A percentile compares a stretch with the other conserved stretches of the same genome.
phyloP scores from a whole-genome alignment of 306 rosid genomes.

The Luffa acutangula region DNA sequence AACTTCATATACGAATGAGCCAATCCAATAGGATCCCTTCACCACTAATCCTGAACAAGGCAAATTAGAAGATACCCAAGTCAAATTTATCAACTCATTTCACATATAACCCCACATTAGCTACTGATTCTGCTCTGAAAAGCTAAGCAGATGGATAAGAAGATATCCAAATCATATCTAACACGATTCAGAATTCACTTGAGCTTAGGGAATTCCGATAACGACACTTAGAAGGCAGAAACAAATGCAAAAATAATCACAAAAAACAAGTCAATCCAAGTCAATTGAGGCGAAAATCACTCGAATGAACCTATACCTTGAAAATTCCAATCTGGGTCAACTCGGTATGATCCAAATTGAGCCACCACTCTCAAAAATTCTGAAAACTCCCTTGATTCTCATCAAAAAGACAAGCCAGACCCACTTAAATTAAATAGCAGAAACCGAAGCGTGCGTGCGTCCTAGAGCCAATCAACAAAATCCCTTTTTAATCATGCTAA shows the following conservation, averaged over 20 bases:
- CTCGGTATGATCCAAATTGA: background rate
- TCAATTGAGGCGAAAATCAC: background rate
- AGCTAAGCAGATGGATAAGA: background rate
- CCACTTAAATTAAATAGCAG: slow-evolving; percentile 5
- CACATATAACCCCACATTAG: background rate
- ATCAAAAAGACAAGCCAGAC: background rate
- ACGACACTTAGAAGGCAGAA: background rate
- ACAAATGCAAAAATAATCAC: background rate
- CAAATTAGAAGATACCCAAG: background rate
- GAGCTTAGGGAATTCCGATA: background rate
- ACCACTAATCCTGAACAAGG: background rate
- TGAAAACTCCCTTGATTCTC: background rate
- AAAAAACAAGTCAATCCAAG: background rate
- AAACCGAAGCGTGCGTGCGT: slow-evolving; percentile 21
- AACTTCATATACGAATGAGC: slow-evolving; percentile 1
- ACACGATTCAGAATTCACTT: background rate
- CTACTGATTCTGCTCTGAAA: background rate
- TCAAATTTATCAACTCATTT: background rate
- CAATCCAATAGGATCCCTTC: slow-evolving; percentile 1
- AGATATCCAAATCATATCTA: background rate
- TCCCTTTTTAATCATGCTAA: background rate
- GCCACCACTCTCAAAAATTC: background rate
- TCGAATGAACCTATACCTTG: background rate
- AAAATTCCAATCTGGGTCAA: slow-evolving; percentile 8
- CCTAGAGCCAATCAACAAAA: slow-evolving; percentile 37